These are phyloP conservation scores for Fusarium nelsonii DNA, from an alignment of 2,329 filamentous ascomycete genomes.

Conservation along the genomic window DNA sequence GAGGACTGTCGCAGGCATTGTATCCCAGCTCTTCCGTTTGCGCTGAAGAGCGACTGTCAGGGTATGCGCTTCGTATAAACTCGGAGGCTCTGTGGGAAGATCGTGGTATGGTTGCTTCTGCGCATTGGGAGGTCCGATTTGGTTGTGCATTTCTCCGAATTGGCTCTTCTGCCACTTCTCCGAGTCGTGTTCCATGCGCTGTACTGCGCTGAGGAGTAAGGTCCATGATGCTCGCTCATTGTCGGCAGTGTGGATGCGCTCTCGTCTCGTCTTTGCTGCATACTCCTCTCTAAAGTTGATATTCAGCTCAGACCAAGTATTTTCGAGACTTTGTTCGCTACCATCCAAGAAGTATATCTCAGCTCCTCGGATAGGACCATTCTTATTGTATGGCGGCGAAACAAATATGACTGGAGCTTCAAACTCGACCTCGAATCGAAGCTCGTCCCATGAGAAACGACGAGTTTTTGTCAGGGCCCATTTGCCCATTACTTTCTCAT, in stretches of 20 bases:
- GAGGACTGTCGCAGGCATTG: conserved; percentile 61
- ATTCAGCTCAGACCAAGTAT: conserved; percentile 52
- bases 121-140: conserved; percentile 38
- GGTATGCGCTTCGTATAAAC: conserved; percentile 53
- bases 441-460: conserved; percentile 57
- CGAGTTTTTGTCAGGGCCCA: conserved; percentile 59
- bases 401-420: conserved; percentile 65
- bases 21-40: conserved; percentile 63
- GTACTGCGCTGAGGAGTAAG: conserved; percentile 62
- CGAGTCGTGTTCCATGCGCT: conserved; percentile 63
- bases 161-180: conserved; percentile 59
- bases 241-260: conserved; percentile 65
- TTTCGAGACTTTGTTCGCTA: conserved; percentile 51
- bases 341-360: conserved; percentile 57
- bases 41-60: conserved; percentile 62
- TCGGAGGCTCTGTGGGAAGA: conserved; percentile 44
- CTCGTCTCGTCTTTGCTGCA: conserved; percentile 44
- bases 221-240: conserved; percentile 69
- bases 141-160: conserved; percentile 46
- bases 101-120: conserved; percentile 23
- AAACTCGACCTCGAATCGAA: conserved; percentile 64
- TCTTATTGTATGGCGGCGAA: conserved; percentile 56
- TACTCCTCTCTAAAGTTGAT: conserved; percentile 50
- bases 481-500: conserved; percentile 61
- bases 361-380: conserved; percentile 51